A percentile compares a stretch with the other conserved stretches of the same genome.
These are phyloP conservation scores for Daldinia sp. DNA, from an alignment of 2,329 filamentous ascomycete species.

Conservation along the genomic window DNA sequence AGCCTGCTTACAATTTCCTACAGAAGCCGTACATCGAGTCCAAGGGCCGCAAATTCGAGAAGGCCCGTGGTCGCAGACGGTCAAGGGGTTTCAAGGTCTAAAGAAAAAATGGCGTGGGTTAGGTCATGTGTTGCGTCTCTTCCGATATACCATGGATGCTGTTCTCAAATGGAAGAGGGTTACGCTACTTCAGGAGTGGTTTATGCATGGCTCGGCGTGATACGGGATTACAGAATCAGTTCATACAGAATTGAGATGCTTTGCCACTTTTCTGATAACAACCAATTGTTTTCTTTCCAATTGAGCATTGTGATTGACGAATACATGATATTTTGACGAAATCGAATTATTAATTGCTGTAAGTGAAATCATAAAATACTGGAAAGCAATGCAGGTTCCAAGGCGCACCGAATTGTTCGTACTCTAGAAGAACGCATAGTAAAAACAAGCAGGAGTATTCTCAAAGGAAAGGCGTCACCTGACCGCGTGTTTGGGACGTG, in stretches of 20 bases:
- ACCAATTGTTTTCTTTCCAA: constrained; percentile 9
- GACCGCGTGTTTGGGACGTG: constrained; percentile 44
- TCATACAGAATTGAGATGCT: constrained; percentile 52
- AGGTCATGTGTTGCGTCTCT: constrained; percentile 50
- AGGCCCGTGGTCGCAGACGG: constrained; percentile 97
- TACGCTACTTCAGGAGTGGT: constrained; percentile 51
- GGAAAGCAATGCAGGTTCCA: neutral
- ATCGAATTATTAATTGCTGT: neutral
- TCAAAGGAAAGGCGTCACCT: constrained; percentile 39
- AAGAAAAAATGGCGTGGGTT: constrained; percentile 58
- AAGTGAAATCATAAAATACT: neutral
- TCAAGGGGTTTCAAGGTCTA: constrained; percentile 99
- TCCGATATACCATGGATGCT: constrained; percentile 49
- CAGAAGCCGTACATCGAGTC: constrained; percentile 96
- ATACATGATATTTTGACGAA: neutral
- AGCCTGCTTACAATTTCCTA: constrained; percentile 38
- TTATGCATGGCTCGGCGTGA: constrained; percentile 61
- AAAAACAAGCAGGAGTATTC: neutral
- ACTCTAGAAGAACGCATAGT: neutral
- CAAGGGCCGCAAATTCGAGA: constrained; percentile 99
- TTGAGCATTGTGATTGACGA: constrained; percentile 35
- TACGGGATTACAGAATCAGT: constrained; percentile 59
- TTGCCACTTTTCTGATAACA: constrained; percentile 47
- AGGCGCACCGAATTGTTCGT: neutral
- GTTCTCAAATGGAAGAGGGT: constrained; percentile 47